phyloP scores from a whole-genome alignment of 2,329 filamentous ascomycete genomes.

The Myriosclerotinia scirpicola region DNA sequence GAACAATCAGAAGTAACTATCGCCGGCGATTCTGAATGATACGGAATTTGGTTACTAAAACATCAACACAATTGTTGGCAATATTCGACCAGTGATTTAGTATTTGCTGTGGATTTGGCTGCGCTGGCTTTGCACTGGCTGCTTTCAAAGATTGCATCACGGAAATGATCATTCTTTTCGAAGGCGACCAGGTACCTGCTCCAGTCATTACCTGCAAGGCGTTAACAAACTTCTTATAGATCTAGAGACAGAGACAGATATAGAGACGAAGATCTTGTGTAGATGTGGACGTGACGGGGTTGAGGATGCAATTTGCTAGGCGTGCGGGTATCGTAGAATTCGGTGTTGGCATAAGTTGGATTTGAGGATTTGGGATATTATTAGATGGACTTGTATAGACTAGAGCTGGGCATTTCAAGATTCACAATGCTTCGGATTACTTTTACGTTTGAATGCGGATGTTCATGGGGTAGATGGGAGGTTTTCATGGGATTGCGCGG shows the following conservation, averaged over 20 bases:
- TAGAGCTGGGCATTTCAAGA: background rate
- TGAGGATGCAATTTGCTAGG: background rate
- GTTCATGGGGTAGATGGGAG: background rate
- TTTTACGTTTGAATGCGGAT: conserved; percentile 7
- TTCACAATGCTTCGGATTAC: background rate
- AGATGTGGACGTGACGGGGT: background rate
- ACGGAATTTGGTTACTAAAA: background rate
- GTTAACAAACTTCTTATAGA: conserved; percentile 18
- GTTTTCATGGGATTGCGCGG: background rate
- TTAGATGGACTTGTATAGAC: background rate
- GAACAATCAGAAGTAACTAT: background rate
- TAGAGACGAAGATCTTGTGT: background rate
- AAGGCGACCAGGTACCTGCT: conserved; percentile 14
- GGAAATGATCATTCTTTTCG: background rate
- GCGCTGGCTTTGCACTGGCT: conserved; percentile 9
- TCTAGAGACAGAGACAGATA: background rate
- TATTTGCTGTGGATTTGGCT: background rate
- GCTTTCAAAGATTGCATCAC: conserved; percentile 7
- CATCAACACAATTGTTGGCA: background rate
- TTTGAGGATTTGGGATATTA: background rate
- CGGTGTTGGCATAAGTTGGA: background rate
- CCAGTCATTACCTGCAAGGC: conserved; percentile 10
- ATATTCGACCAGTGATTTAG: background rate
- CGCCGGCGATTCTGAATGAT: background rate
- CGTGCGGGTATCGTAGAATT: background rate